Evolutionary conservation across 352 stramenopile genomes (phyloP), one percentile per base, ranked within the genome.

Genomic region (Globisporangium mamillatum): DNA sequence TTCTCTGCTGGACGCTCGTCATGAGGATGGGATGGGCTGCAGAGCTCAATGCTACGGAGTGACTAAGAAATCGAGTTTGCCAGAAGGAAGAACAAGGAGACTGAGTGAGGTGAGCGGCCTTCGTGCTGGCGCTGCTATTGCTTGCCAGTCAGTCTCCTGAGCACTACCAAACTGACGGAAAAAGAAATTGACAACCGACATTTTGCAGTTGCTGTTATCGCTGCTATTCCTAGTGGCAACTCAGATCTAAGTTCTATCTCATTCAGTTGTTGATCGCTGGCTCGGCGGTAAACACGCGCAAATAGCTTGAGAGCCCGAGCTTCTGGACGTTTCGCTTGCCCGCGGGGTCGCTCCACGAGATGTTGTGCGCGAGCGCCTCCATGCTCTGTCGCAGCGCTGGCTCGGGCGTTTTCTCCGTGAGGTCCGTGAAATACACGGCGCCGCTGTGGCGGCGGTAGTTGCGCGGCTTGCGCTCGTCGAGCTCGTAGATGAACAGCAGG

Each of bases 241-340:
- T 24, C 27, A 46, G 55, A 12, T 29, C 29, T 61, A 9, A 20
- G 29, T 27, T 14, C 16, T 25, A 5, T 1, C 7, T 25, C 20
- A 1, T n/a, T 70, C 64, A 84, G 56, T 75, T 85, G 20, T 73
- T 80, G 29, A 78, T 77, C 7, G 79, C 79, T 38, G 70, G 68
- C 38, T 82, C 74, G 4, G 77, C 50, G 3, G 69, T 73, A 41
- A 93, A 93, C 12, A 62, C 60, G 32, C 75, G 60, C 75, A 92
- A 80, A 66, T 79, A 94, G 57, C 76, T 84, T 0, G 82, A 92
- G 6, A 91, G 71, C 0, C 69, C 80, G 9, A 94, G 67, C 70
- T 94, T 92, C 53, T 94, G 86, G 24, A 92, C 64, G 10, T 55
- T 78, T 12, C 85, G 81, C 69, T 94, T 94, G 32, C 79, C 78